Evolutionary conservation across 305 asterid genomes (phyloP).

Genomic region (Solanum hybrid): DNA sequence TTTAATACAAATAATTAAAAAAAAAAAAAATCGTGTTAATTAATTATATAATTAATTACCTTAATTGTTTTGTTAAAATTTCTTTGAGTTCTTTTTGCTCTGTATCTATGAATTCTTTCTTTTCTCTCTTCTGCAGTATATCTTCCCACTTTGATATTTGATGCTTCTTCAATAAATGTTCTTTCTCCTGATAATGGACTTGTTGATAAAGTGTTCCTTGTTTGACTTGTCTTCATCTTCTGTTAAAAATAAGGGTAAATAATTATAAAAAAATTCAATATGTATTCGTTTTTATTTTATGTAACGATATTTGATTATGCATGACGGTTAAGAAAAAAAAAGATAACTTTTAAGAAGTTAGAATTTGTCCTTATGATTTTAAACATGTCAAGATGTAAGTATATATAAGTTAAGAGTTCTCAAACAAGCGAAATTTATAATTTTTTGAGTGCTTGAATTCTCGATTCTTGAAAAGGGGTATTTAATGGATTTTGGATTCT

Average conservation of each 20-base stretch:
- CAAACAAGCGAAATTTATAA: too few species aligned
- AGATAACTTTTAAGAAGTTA: background rate
- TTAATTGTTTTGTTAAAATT: constrained; percentile 81
- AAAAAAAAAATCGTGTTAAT: background rate
- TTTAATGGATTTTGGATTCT: background rate
- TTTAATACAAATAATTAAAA: background rate
- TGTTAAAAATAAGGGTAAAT: background rate
- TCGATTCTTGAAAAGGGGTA: background rate
- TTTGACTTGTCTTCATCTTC: constrained; percentile 36
- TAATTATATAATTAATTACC: constrained; percentile 27
- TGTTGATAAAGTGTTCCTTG: constrained; percentile 33
- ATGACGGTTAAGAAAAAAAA: fast-evolving
- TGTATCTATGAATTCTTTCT: constrained; percentile 67
- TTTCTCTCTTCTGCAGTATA: constrained; percentile 74
- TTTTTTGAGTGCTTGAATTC: background rate
- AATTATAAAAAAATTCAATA: background rate
- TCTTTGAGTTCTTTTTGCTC: constrained; percentile 73
- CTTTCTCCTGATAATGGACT: constrained; percentile 50
- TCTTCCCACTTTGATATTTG: constrained; percentile 51
- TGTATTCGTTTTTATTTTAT: background rate
- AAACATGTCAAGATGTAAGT: background rate
- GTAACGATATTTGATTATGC: background rate
- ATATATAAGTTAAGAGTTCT: background rate
- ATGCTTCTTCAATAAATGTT: constrained; percentile 49
- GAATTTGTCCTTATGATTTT: background rate